Evolutionary conservation across 2,329 filamentous ascomycete genomes (phyloP).

Genomic region (Ophiostoma montium): DNA sequence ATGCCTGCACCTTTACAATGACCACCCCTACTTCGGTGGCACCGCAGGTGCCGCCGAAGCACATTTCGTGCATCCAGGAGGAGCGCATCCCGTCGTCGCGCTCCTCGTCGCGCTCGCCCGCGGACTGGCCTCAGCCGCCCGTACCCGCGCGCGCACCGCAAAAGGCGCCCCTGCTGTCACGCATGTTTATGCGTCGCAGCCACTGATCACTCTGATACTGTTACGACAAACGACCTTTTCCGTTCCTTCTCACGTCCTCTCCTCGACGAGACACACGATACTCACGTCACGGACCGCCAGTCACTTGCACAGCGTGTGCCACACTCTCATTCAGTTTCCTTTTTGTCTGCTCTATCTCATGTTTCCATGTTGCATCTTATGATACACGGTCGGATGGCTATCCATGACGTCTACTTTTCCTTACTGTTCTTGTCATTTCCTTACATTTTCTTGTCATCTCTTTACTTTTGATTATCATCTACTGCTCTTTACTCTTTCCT

Average conservation of each 20-base stretch:
- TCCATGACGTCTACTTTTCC: neutral
- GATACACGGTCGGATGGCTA: neutral
- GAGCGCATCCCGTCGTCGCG: neutral
- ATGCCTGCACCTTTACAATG: neutral
- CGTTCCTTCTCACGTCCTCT: neutral
- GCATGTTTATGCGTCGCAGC: slow-evolving; percentile 15
- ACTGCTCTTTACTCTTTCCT: neutral
- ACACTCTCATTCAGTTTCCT: neutral
- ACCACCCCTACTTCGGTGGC: neutral
- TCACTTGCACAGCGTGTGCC: neutral
- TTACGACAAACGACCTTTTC: neutral
- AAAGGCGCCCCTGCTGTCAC: slow-evolving; percentile 7
- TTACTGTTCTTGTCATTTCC: neutral
- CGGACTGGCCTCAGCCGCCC: neutral
- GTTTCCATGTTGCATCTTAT: slow-evolving; percentile 1
- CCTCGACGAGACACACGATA: neutral
- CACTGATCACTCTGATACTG: slow-evolving; percentile 1
- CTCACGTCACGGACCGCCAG: neutral
- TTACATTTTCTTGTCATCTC: neutral
- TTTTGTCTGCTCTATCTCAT: neutral
- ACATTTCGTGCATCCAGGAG: too few species aligned
- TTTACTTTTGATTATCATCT: neutral
- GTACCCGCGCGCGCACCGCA: neutral
- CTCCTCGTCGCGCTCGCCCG: neutral
- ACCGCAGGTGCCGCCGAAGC: too few species aligned